Evolutionary conservation across 2,329 filamentous ascomycete genomes (phyloP), one percentile per base, ranked within the genome.

Genomic region (Catunica adiposa): DNA sequence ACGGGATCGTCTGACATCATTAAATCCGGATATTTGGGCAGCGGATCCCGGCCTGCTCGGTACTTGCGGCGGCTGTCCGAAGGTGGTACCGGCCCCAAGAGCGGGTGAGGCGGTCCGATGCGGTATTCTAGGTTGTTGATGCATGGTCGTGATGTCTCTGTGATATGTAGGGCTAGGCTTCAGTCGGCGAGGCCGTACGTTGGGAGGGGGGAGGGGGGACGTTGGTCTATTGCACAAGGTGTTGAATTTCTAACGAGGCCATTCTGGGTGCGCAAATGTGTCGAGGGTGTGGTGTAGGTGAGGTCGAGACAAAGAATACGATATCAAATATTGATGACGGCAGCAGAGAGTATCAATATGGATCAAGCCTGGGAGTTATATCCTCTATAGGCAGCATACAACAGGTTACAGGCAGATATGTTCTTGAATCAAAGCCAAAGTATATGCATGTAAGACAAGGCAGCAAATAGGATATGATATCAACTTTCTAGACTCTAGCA

Each of bases 91-190:
- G 48, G 46, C 37, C 54, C 83, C 78, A 51, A 83, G 83, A 63
- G 83, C 82, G 60, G 87, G 82, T 60, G 86, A 88, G 59, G 83
- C 77, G 64, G 80, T 77, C 67, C 82, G 77, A 61, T 85, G 83
- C 61, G 84, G 78, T 60, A 82, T 78, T 63, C 89, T 82, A 63
- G 86, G 83, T 70, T 89, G 86, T 71, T 94, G 89, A 78, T 96
- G 89, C 89, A 96, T 96, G 53, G 3, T 26, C 15, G 44, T 48
- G 44, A 26, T 26, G 17, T 48, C 44, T 48, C 15, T 29, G 44
- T 48, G 22, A 20, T 25, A 51, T 62, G 60, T 34, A 48, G 54
- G 44, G 42, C 3, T 51, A 31, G 29, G 11, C n/a, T 51, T 47
- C n/a, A 23, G 15, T 44, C 31, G 23, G 17, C 53, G 37, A 53